phyloP scores from a whole-genome alignment of 2,329 filamentous ascomycete genomes.

The Periglandula ipomoeae region DNA sequence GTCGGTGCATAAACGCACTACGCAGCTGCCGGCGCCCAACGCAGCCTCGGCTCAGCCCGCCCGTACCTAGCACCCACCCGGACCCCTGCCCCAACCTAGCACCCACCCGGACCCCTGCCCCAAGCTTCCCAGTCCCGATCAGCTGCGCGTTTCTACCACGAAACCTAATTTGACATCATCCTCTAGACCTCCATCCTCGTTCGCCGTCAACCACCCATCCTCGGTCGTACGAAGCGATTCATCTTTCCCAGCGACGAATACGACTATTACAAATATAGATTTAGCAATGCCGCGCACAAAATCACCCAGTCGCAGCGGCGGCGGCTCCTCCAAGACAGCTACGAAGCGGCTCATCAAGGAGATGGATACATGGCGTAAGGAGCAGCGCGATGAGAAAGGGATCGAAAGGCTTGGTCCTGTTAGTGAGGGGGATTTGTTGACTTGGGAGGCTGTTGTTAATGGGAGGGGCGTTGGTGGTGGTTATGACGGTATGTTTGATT shows the following conservation, averaged over 20 bases:
- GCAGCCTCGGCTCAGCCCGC: too few relatives aligned
- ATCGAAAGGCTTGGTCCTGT: constrained; percentile 51
- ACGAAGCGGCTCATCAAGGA: constrained; percentile 50
- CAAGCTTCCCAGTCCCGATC: too few relatives aligned
- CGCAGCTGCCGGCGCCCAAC: too few relatives aligned
- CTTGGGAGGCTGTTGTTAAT: constrained; percentile 52
- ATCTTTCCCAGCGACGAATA: neutral
- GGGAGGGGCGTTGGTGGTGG: constrained; percentile 45
- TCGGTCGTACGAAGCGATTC: too few relatives aligned
- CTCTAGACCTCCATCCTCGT: too few relatives aligned
- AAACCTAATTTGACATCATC: too few relatives aligned
- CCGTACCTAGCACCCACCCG: too few relatives aligned
- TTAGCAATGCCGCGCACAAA: constrained; percentile 9
- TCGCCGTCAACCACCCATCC: too few relatives aligned
- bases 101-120: too few relatives aligned
- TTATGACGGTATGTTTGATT: constrained; percentile 40
- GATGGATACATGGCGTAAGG: constrained; percentile 42
- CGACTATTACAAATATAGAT: neutral
- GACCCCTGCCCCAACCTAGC: too few relatives aligned
- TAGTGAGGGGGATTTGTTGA: constrained; percentile 43
- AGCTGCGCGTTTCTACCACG: too few relatives aligned
- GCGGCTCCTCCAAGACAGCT: constrained; percentile 33
- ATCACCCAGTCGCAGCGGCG: constrained; percentile 8
- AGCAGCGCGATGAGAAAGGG: constrained; percentile 39
- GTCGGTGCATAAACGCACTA: too few relatives aligned